phyloP scores from a whole-genome alignment of 192 early-diverging fungal species.

The Irineochytrium annulatum region DNA sequence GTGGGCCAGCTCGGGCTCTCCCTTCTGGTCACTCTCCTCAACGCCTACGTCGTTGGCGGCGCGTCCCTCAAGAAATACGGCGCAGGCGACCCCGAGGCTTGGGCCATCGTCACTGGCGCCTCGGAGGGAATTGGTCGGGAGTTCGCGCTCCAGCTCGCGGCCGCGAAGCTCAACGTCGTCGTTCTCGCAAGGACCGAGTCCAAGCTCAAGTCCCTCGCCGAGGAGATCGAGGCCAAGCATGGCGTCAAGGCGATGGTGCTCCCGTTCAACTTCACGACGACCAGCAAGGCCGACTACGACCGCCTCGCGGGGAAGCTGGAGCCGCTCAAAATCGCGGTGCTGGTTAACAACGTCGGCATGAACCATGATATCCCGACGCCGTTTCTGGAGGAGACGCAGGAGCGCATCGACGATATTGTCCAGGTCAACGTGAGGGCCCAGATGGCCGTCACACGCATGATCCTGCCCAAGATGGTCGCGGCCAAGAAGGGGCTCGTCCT shows the following conservation, averaged over 20 bases:
- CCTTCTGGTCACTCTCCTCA: slow-evolving; percentile 1
- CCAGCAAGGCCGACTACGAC: slow-evolving; percentile 64
- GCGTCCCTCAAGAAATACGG: slow-evolving; percentile 46
- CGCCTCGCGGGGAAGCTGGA: too few species aligned
- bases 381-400: slow-evolving; percentile 70
- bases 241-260: slow-evolving; percentile 39
- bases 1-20: too few species aligned
- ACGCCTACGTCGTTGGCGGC: slow-evolving; percentile 17
- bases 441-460: slow-evolving; percentile 73
- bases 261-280: slow-evolving; percentile 78
- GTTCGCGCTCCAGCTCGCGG: slow-evolving; percentile 86
- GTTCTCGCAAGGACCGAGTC: slow-evolving; percentile 75
- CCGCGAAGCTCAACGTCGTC: slow-evolving; percentile 76
- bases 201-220: slow-evolving; percentile 73
- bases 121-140: slow-evolving; percentile 96
- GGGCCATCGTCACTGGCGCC: slow-evolving; percentile 90
- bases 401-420: slow-evolving; percentile 67
- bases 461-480: slow-evolving; percentile 77
- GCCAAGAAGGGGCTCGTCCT: slow-evolving; percentile 77
- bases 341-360: slow-evolving; percentile 93
- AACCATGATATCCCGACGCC: slow-evolving; percentile 88
- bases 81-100: slow-evolving; percentile 48
- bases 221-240: too few species aligned
- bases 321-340: slow-evolving; percentile 51
- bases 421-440: slow-evolving; percentile 82